phyloP scores from a whole-genome alignment of 371 early-diverging fungal genomes.

The Mucor lusitanicus region DNA sequence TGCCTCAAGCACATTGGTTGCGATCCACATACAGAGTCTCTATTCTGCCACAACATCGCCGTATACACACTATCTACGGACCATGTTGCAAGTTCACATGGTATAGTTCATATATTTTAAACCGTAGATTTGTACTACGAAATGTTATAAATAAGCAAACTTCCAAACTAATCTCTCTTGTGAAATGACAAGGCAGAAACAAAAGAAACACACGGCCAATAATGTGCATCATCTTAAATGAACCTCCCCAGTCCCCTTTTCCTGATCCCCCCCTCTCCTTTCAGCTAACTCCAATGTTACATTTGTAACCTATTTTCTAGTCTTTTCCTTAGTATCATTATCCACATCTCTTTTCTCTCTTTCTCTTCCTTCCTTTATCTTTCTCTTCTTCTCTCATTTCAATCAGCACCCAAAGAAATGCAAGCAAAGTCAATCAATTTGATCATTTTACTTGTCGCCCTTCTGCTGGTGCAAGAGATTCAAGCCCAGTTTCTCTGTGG shows the following conservation, averaged over 20 bases:
- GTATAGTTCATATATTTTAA: not conserved
- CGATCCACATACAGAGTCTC: not conserved
- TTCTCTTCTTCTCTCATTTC: not conserved
- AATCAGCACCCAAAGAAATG: not conserved
- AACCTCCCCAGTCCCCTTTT: conserved; percentile 1
- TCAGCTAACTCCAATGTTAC: conserved; percentile 1
- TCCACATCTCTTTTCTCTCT: not conserved
- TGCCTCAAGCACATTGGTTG: not conserved
- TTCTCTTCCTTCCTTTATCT: not conserved
- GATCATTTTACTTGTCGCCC: not conserved
- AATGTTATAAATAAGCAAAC: not conserved
- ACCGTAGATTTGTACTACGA: not conserved
- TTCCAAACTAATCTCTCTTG: not conserved
- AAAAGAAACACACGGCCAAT: not conserved
- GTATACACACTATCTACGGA: not conserved
- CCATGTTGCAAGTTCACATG: not conserved
- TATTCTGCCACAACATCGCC: not conserved
- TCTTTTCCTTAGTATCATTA: not conserved
- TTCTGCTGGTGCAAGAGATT: not conserved
- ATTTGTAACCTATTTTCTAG: not conserved
- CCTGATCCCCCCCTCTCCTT: not conserved
- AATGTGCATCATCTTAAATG: conserved; percentile 3
- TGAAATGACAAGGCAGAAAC: not conserved
- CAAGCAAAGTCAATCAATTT: not conserved
- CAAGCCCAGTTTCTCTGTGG: not conserved